Conservation (phyloP, 768 basidiomycete genomes). For the Chalciporus chontae region DNA sequence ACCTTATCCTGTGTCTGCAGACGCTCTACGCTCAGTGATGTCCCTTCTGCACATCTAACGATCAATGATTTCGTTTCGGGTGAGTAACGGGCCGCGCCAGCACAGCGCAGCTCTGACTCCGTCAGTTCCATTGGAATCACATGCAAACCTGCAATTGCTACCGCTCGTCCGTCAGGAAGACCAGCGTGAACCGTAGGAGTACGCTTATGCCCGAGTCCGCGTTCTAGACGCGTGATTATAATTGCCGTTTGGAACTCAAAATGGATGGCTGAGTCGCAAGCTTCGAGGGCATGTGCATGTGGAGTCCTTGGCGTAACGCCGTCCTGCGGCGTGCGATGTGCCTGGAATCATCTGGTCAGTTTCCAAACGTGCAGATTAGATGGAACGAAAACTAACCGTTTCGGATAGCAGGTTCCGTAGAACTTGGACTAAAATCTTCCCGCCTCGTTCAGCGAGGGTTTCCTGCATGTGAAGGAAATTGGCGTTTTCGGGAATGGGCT, state of each 20-base stretch:
- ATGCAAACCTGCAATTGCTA: constrained; percentile 20
- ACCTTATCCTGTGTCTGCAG: constrained; percentile 63
- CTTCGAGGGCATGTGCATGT: constrained; percentile 44
- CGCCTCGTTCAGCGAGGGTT: constrained; percentile 59
- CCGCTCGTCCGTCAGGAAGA: constrained; percentile 27
- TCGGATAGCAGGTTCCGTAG: constrained; percentile 60
- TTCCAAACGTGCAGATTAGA: background rate
- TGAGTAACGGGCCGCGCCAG: constrained; percentile 46
- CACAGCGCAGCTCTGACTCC: constrained; percentile 16
- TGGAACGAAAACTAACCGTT: constrained; percentile 36
- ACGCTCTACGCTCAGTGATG: constrained; percentile 49
- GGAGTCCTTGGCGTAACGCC: constrained; percentile 28
- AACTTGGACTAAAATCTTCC: constrained; percentile 65
- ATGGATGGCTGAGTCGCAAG: constrained; percentile 12
- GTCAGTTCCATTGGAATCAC: constrained; percentile 5
- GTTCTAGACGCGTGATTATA: constrained; percentile 20
- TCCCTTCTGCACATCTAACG: constrained; percentile 52
- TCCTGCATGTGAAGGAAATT: constrained; percentile 58
- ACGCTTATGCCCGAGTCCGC: constrained; percentile 29
- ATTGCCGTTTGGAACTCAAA: constrained; percentile 22
- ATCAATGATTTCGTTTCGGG: constrained; percentile 38
- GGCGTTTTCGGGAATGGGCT: constrained; percentile 52
- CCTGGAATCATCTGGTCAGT: constrained; percentile 34
- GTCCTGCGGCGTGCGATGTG: constrained; percentile 46
- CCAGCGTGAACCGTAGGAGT: constrained; percentile 17